Evolutionary conservation across 73 alveolate genomes (phyloP).

Genomic region (Blepharisma japonicum): DNA sequence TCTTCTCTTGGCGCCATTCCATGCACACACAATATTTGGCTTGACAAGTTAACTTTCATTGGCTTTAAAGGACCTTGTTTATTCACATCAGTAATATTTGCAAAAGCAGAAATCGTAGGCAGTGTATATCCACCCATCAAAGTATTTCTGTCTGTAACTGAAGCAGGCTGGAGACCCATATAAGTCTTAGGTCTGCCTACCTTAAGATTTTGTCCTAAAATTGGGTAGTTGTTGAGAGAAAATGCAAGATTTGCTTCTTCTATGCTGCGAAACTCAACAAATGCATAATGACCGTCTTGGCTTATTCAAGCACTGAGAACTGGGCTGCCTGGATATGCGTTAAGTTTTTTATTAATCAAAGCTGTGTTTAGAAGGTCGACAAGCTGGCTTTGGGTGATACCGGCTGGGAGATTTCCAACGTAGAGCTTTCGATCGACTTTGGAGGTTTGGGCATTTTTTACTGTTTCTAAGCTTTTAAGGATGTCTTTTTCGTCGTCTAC

Average conservation of each 20-base stretch:
- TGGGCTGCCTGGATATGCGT: constrained; percentile 45
- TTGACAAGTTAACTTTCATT: neutral
- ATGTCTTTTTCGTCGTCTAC: neutral
- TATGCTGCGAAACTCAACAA: constrained; percentile 46
- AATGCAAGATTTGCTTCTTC: constrained; percentile 51
- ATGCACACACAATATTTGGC: constrained; percentile 29
- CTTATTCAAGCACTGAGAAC: constrained; percentile 49
- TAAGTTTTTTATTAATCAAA: constrained; percentile 30
- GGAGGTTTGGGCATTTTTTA: constrained; percentile 23
- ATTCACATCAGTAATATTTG: constrained; percentile 28
- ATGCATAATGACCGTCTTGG: constrained; percentile 54
- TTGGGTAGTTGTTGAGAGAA: constrained; percentile 15
- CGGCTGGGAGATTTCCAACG: constrained; percentile 54
- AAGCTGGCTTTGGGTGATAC: constrained; percentile 29
- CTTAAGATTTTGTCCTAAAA: constrained; percentile 32
- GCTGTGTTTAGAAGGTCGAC: constrained; percentile 49
- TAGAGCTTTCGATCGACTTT: constrained; percentile 51
- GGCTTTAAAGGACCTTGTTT: constrained; percentile 17
- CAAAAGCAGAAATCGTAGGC: constrained; percentile 25
- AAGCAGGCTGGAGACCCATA: constrained; percentile 17
- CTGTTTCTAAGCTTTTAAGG: constrained; percentile 17
- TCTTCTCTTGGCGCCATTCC: constrained; percentile 33
- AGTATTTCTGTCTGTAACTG: constrained; percentile 22
- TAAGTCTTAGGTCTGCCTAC: constrained; percentile 46
- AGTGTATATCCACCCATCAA: constrained; percentile 26